phyloP scores from a whole-genome alignment of 768 basidiomycete species.

The Russula dissimulans region DNA sequence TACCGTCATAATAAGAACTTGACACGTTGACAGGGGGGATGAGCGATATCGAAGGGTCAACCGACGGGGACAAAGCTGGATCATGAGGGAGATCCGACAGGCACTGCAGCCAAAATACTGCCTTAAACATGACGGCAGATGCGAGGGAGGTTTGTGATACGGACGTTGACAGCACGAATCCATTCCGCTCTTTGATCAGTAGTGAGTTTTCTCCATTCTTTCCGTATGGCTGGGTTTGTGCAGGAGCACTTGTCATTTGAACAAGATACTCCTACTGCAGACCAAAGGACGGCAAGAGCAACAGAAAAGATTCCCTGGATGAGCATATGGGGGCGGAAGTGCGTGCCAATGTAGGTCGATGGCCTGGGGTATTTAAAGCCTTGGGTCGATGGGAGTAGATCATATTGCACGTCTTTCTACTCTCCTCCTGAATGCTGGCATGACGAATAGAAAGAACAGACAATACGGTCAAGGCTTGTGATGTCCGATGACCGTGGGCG shows the following conservation, averaged over 20 bases:
- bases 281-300: not conserved
- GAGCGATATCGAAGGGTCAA: slow-evolving; percentile 7
- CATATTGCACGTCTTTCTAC: no score
- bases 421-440: no score
- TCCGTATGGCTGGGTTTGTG: slow-evolving; percentile 18
- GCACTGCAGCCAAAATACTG: slow-evolving; percentile 1
- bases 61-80: slow-evolving; percentile 4
- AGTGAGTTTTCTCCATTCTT: slow-evolving; percentile 21
- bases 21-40: slow-evolving; percentile 15
- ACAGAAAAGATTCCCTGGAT: not conserved
- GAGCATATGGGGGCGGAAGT: not conserved
- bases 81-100: slow-evolving; percentile 15
- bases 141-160: not conserved
- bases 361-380: not conserved
- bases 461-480: no score
- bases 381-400: no score
- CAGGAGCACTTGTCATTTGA: not conserved
- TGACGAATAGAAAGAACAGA: not conserved
- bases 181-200: slow-evolving; percentile 18
- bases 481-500: slow-evolving; percentile 1
- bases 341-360: not conserved
- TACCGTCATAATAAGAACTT: slow-evolving; percentile 18
- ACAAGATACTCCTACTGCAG: not conserved
- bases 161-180: slow-evolving; percentile 22
- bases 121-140: not conserved